Evolutionary conservation across 805 yeast species (phyloP).

Genomic region (Yamadazyma paraphyllophila): DNA sequence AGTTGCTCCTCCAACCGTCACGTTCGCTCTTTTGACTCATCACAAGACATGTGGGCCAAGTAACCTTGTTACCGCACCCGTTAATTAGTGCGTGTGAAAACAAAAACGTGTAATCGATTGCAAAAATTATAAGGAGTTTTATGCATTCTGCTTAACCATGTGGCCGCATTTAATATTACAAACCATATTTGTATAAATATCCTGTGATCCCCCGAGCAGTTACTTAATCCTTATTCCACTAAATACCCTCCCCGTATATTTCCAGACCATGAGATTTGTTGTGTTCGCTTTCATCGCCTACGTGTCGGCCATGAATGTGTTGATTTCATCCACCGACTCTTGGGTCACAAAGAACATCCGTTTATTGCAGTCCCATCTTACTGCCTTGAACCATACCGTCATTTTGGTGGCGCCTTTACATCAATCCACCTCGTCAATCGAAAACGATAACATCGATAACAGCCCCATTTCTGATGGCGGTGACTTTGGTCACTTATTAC

Average conservation of each 20-base stretch:
- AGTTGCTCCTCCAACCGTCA: no score
- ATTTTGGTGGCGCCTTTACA: constrained; percentile 31
- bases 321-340: constrained; percentile 32
- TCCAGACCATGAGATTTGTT: background rate
- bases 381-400: constrained; percentile 29
- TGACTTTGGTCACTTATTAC: constrained; percentile 32
- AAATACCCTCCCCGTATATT: background rate
- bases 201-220: background rate
- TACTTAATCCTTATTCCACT: background rate
- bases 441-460: background rate
- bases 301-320: constrained; percentile 23
- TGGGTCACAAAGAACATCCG: constrained; percentile 39
- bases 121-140: background rate
- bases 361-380: constrained; percentile 24
- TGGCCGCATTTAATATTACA: background rate
- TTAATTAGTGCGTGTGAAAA: no score
- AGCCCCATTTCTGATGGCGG: constrained; percentile 25
- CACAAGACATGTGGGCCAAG: no score
- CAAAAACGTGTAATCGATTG: no score
- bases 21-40: no score
- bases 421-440: constrained; percentile 9
- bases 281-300: constrained; percentile 4
- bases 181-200: no score
- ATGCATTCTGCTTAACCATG: background rate
- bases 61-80: no score